Conservation (phyloP, 208 protist species). For the Leishmania aethiopica region DNA sequence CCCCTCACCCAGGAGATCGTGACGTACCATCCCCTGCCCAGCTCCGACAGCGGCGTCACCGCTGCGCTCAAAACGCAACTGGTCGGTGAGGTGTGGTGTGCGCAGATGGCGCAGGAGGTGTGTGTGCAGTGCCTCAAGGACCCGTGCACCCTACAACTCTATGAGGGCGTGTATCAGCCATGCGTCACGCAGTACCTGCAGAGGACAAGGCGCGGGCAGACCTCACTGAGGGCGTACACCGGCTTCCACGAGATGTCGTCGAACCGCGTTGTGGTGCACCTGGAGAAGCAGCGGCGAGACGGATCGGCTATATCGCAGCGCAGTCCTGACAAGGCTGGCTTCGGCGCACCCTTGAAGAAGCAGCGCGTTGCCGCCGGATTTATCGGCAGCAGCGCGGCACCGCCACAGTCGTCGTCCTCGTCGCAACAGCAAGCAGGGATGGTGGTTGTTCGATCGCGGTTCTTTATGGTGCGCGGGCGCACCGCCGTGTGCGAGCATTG, state of each 20-base stretch:
- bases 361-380: slow-evolving; percentile 45
- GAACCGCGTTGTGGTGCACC: slow-evolving; percentile 51
- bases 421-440: background rate
- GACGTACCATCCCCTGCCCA: slow-evolving; percentile 57
- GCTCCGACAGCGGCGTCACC: background rate
- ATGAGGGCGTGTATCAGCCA: slow-evolving; percentile 47
- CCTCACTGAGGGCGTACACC: slow-evolving; percentile 53
- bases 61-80: slow-evolving; percentile 45
- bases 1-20: slow-evolving; percentile 47
- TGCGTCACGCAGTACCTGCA: slow-evolving; percentile 62
- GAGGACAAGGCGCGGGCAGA: slow-evolving; percentile 53
- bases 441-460: slow-evolving; percentile 67
- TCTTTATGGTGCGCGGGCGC: slow-evolving; percentile 46
- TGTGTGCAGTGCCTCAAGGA: slow-evolving; percentile 72
- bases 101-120: slow-evolving; percentile 52
- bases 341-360: slow-evolving; percentile 45
- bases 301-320: background rate
- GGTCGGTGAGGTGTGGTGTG: slow-evolving; percentile 46
- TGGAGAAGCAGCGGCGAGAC: slow-evolving; percentile 6
- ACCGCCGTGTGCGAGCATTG: slow-evolving; percentile 41
- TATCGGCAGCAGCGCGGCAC: slow-evolving; percentile 5
- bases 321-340: slow-evolving; percentile 11
- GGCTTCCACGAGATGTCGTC: slow-evolving; percentile 61
- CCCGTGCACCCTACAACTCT: slow-evolving; percentile 58
- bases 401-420: background rate